These are phyloP conservation scores for Delitschia confertaspora DNA, from an alignment of 495 filamentous ascomycete genomes.

Conservation along the genomic window DNA sequence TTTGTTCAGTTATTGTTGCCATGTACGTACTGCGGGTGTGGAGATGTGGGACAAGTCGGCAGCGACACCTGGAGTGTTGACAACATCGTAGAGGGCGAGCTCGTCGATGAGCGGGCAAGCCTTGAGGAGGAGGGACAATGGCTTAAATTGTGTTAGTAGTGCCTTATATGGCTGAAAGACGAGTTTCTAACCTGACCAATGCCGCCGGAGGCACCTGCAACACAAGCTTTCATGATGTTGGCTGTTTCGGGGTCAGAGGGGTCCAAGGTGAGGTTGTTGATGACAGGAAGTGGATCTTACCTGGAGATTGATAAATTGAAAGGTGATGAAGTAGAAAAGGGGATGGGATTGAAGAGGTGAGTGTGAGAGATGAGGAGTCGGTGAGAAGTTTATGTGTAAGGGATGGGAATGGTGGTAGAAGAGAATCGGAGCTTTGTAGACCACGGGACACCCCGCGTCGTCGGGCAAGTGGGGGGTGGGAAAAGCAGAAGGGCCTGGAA, in stretches of 20 bases:
- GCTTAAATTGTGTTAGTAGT: slow-evolving; percentile 48
- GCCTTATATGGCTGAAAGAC: background rate
- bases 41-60: slow-evolving; percentile 97
- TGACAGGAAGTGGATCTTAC: slow-evolving; percentile 2
- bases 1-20: background rate
- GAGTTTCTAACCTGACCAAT: slow-evolving; percentile 76
- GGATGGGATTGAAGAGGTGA: background rate
- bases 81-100: slow-evolving; percentile 96
- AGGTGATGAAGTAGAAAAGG: background rate
- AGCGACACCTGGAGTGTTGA: slow-evolving; percentile 93
- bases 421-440: slow-evolving; percentile 12
- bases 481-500: no score
- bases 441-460: slow-evolving; percentile 20
- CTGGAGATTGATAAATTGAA: no score
- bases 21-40: slow-evolving; percentile 64
- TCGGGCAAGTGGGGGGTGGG: slow-evolving; percentile 8
- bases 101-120: slow-evolving; percentile 74
- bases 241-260: background rate
- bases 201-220: slow-evolving; percentile 93
- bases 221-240: slow-evolving; percentile 48
- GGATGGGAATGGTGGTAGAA: slow-evolving; percentile 3
- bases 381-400: slow-evolving; percentile 2
- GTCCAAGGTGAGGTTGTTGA: background rate
- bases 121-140: slow-evolving; percentile 91
- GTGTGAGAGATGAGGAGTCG: background rate